These are phyloP conservation scores for Plasmodium yoelii DNA, from an alignment of 169 alveolate species.

Conservation along the genomic window DNA sequence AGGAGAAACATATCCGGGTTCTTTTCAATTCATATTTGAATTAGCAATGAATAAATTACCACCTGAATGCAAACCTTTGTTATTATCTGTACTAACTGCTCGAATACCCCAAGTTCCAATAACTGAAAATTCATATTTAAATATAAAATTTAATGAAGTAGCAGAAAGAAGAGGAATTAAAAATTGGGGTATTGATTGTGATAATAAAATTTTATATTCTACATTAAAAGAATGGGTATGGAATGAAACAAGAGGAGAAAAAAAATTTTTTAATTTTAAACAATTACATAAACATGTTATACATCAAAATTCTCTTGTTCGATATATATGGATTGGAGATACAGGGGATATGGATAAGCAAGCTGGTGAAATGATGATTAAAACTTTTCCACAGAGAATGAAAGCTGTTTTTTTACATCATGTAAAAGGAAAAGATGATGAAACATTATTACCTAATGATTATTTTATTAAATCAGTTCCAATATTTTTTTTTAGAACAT, in stretches of 20 bases:
- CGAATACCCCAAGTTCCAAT: constrained; percentile 91
- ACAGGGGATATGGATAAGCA: constrained; percentile 90
- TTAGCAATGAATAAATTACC: constrained; percentile 84
- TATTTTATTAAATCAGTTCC: constrained; percentile 89
- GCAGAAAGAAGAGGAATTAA: constrained; percentile 87
- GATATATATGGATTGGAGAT: constrained; percentile 90
- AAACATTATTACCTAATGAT: constrained; percentile 85
- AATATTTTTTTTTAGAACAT: constrained; percentile 85
- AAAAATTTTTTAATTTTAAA: constrained; percentile 86
- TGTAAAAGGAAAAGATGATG: constrained; percentile 79
- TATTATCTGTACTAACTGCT: constrained; percentile 88
- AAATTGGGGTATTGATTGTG: constrained; percentile 90
- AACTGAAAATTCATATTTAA: constrained; percentile 85
- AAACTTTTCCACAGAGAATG: constrained; percentile 83
- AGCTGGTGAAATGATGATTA: constrained; percentile 90
- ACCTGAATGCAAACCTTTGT: constrained; percentile 81
- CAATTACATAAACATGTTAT: constrained; percentile 83
- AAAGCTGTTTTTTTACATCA: constrained; percentile 89
- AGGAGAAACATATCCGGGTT: constrained; percentile 86
- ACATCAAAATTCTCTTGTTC: constrained; percentile 79
- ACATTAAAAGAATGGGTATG: constrained; percentile 90
- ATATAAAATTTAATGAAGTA: constrained; percentile 83
- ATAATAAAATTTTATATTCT: constrained; percentile 86
- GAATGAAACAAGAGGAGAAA: constrained; percentile 88
- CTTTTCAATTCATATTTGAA: constrained; percentile 87